Evolutionary conservation across 2,329 filamentous ascomycete genomes (phyloP).

Genomic region (Colletotrichum echinochloae): DNA sequence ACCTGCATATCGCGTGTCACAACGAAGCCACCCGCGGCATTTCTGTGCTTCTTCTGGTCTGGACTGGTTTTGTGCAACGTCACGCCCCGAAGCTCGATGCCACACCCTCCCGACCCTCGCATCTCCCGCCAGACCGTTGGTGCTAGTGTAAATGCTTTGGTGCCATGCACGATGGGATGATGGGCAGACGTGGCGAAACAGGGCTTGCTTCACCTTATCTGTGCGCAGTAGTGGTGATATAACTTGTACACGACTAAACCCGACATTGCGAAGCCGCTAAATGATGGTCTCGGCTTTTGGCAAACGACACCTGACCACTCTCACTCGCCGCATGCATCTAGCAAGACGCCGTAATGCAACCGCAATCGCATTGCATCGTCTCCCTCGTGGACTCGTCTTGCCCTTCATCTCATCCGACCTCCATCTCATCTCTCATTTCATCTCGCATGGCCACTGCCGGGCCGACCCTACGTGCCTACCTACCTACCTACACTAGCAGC

Average conservation of each 20-base stretch:
- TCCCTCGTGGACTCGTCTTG: no score
- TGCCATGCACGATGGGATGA: constrained; percentile 1
- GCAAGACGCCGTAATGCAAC: neutral
- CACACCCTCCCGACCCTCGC: constrained; percentile 15
- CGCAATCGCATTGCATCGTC: constrained; percentile 3
- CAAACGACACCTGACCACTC: constrained; percentile 6
- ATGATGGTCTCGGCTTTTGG: neutral
- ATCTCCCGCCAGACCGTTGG: constrained; percentile 34
- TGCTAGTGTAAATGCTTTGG: constrained; percentile 35
- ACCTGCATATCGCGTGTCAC: constrained; percentile 38
- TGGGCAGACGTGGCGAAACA: constrained; percentile 16
- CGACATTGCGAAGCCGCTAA: constrained; percentile 16
- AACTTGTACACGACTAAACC: no score
- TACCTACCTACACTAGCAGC: constrained; percentile 10
- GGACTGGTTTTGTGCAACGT: constrained; percentile 5
- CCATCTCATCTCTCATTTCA: constrained; percentile 16
- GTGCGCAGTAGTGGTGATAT: no score
- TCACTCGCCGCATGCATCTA: no score
- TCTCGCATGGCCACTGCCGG: constrained; percentile 21
- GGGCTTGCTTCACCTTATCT: neutral
- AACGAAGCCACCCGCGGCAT: constrained; percentile 34
- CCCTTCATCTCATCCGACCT: neutral
- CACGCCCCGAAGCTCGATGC: constrained; percentile 31
- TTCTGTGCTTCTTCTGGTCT: constrained; percentile 7
- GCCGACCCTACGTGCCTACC: neutral